Base-by-base conservation (phyloP, 345 rosid genomes). In the Lepidium aucheri region DNA sequence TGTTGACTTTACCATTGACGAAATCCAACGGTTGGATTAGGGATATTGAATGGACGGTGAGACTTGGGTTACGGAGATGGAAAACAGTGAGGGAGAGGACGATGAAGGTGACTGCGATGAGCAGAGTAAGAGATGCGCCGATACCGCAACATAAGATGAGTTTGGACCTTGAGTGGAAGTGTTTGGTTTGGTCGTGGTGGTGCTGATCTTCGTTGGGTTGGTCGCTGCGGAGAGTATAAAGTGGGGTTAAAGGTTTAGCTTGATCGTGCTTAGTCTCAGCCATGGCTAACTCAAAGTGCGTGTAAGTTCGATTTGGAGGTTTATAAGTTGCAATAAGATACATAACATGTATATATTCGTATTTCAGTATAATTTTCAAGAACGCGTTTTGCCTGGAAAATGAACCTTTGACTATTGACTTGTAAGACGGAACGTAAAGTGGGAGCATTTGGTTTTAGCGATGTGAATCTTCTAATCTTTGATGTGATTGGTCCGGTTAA, bases 91-190 rank as follows among this genome's bases (percentile, higher is more conserved):
- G 72, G 44, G 63, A 52, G 15, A 73, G 68, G 38, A 66, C 58
- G 43, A 73, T 60, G 68, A 67, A 73, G 17, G 68, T 66, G 67
- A 73, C 68, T 53, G 62, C 67, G 30, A 67, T 13, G 50, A 73
- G 63, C 5, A 44, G 20, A 39, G 35, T 30, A 24, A 73, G 3
- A 51, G 77, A 44, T 36, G 44, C 51, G 36, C 38, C 5, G 18
- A 73, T 36, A 44, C 77, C 77, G 22, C 62, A 73, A 52, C 77
- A 60, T 66, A 73, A 53, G 77, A 73, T 60, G 68, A 59, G 57
- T 42, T 36, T 73, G 41, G 72, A 16, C 49, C 9, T 56, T 20
- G 49, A 24, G 15, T 66, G 62, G 1, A 66, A 10, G 12, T 68
- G 53, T 41, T 72, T 65, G 61, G 62, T 52, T 43, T 0, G 35